These are phyloP conservation scores for Dianthus caryophyllus DNA, from an alignment of 148 eudicot species.

Conservation along the genomic window DNA sequence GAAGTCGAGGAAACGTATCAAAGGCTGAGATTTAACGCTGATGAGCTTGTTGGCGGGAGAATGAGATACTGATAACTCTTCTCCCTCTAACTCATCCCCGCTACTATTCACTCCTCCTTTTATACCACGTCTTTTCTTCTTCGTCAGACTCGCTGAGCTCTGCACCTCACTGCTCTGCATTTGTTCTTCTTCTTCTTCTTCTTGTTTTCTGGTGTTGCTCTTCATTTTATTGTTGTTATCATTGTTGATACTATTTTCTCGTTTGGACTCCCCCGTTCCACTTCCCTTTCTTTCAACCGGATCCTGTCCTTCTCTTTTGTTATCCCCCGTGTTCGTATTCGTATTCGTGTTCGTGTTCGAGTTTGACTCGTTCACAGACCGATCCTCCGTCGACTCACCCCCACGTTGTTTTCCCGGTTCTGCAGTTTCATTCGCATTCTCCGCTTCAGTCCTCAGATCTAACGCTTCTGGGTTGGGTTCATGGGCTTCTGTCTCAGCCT, in stretches of 20 bases:
- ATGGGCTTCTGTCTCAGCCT: neutral
- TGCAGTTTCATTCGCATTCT: conserved; percentile 6
- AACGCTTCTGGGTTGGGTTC: conserved; percentile 13
- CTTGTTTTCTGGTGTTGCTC: neutral
- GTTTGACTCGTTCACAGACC: conserved; percentile 45
- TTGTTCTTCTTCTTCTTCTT: conserved; percentile 3
- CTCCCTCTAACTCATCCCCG: conserved; percentile 30
- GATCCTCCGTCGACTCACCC: conserved; percentile 32
- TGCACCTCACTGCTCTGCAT: conserved; percentile 37
- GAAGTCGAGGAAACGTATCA: conserved; percentile 28
- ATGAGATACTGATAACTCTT: conserved; percentile 11
- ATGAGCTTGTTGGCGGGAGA: conserved; percentile 31
- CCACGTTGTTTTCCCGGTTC: conserved; percentile 20
- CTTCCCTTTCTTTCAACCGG: conserved; percentile 21
- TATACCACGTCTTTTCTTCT: conserved; percentile 34
- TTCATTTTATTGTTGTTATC: neutral
- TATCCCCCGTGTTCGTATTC: neutral
- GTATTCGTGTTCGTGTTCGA: conserved; percentile 17
- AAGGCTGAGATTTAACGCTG: conserved; percentile 35
- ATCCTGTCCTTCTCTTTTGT: conserved; percentile 4
- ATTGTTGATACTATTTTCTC: neutral
- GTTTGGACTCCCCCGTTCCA: conserved; percentile 26
- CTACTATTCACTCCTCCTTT: conserved; percentile 10
- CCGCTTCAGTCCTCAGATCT: conserved; percentile 33
- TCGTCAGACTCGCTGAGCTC: conserved; percentile 31